Evolutionary conservation across 768 basidiomycete species (phyloP), one percentile per base, ranked within the genome.

Genomic region (Mycena vulgaris): DNA sequence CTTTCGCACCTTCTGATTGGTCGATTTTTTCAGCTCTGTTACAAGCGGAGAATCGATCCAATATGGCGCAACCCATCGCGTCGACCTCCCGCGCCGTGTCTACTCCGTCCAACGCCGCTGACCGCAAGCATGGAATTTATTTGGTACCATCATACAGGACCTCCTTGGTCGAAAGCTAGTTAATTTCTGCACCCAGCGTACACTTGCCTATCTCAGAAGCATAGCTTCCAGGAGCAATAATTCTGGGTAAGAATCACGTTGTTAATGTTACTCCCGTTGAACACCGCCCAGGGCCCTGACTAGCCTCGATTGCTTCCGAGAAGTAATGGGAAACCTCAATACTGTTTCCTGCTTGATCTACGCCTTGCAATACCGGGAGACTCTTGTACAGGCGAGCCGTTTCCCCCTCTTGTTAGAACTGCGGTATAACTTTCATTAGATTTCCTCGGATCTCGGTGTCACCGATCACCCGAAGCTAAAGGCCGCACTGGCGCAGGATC

Each of bases 401-500:
- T 28, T 8, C 30, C 35, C 14, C 49, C 35, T 6, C 9, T 9
- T 14, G 3, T 16, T 27, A 6, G 1, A 39, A 11, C 0, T 10
- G 14, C 31, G 31, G n/a, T 39, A 10, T 37, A 55, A 25, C 28
- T 39, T 56, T 35, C 6, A 16, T 1, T 55, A 73, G 68, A 60
- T 57, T 28, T 58, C 68, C 3, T 2, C 33, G 7, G 49, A 63
- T 10, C 65, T 73, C 16, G 53, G 51, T 2, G 68, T 73, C 0
- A 11, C 61, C 0, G 65, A 53, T 16, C 25, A 73, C 28, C 53
- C 56, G 0, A 45, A 57, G 35, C 28, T 73, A n/a, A 59, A 63
- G 61, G 27, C 56, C 11, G 68, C 68, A 19, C 35, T 73, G 2
- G 65, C 53, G 25, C 19, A 53, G 23, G 72, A 73, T 37, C 60